Evolutionary conservation across 164 flowering plant species (phyloP).

Genomic region (Liriodendron chinense): DNA sequence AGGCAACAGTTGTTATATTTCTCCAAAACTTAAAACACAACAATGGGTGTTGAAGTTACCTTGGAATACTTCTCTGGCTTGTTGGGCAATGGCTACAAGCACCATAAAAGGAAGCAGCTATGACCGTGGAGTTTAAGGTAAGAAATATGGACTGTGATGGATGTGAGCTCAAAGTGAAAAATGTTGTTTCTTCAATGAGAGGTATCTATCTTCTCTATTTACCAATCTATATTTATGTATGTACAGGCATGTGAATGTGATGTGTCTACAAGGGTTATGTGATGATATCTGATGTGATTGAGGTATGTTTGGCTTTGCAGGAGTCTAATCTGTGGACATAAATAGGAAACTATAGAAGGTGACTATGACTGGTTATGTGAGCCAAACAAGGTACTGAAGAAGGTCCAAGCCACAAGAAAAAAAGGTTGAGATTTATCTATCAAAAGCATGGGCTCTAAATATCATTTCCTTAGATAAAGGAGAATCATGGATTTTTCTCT

Average conservation of each 20-base stretch:
- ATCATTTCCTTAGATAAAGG: not conserved
- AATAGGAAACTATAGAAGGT: conserved; percentile 79
- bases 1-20: too few relatives aligned
- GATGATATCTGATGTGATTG: conserved; percentile 6
- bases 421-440: conserved; percentile 42
- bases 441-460: not conserved
- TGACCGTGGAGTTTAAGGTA: conserved; percentile 70
- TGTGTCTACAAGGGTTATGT: not conserved
- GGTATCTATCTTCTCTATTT: conserved; percentile 29
- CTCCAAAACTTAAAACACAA: not conserved
- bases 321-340: conserved; percentile 69
- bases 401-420: conserved; percentile 63
- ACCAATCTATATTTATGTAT: not conserved
- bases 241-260: too few relatives aligned
- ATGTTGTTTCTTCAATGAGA: conserved; percentile 56
- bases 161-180: conserved; percentile 67
- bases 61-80: conserved; percentile 58
- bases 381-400: conserved; percentile 60
- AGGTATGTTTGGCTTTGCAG: conserved; percentile 25
- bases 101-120: conserved; percentile 45
- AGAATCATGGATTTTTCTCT: not conserved
- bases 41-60: conserved; percentile 65
- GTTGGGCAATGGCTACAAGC: conserved; percentile 39
- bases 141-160: conserved; percentile 96
- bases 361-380: conserved; percentile 69